Conservation (phyloP, 129 eudicot species). For the Mikania micrantha region DNA sequence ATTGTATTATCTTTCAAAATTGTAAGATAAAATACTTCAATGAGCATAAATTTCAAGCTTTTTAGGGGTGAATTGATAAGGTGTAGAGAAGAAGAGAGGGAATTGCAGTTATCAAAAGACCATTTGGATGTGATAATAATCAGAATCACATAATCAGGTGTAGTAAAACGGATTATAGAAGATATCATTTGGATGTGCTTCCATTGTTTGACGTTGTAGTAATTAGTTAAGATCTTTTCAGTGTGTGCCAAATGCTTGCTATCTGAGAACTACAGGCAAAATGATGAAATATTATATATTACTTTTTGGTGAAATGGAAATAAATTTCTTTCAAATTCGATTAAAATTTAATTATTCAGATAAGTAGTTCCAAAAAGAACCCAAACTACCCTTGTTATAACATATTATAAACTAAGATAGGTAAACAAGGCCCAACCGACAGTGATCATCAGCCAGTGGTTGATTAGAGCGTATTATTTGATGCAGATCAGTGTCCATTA, state of each 20-base stretch:
- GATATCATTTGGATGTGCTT: not conserved
- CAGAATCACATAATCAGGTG: not conserved
- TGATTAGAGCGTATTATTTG: conserved; percentile 95
- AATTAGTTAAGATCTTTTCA: not conserved
- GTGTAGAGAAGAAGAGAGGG: not conserved
- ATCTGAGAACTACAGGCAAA: no score
- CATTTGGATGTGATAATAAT: not conserved
- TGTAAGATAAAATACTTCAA: not conserved
- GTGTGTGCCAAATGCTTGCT: no score
- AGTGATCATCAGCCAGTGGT: conserved; percentile 84
- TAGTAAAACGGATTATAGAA: not conserved
- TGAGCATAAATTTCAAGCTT: not conserved
- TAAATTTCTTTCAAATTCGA: no score
- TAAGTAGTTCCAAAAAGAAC: no score
- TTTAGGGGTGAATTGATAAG: no score
- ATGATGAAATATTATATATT: no score
- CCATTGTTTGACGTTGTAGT: not conserved
- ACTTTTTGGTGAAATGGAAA: no score
- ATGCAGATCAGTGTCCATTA: conserved; percentile 98
- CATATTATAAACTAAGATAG: not conserved
- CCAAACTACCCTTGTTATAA: not conserved
- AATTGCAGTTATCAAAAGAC: not conserved
- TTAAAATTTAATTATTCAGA: no score
- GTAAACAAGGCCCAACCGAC: conserved; percentile 65
- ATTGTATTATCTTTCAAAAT: not conserved